Base-by-base conservation (phyloP, 1,284 basidiomycete species). In the Erythrobasidium hasegawianum region DNA sequence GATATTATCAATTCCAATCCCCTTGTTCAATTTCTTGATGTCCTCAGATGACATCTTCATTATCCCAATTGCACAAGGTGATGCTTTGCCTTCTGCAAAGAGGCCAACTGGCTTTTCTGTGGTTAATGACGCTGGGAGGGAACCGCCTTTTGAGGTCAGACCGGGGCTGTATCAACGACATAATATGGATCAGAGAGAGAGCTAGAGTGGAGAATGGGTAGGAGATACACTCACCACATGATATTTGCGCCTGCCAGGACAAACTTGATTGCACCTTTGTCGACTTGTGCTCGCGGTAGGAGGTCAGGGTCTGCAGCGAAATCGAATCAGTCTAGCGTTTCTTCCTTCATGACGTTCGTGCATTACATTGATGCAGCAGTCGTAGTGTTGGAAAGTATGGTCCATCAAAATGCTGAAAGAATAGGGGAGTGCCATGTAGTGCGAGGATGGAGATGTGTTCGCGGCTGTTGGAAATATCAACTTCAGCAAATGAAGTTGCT, bases 391-490 rank as follows among this genome's bases (percentile, higher is more conserved):
- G 95, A 75, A 87, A 87, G 75, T 90, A 86, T 0, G 91, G 91
- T 0, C 91, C 93, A 78, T 98, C 95, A 76, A 90, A 94, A 78
- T 97, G 93, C 78, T 99, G 94, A 82, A 97, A 95, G 80, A 97
- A 90, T 67, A 98, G 78, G 3, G 95, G 93, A 75, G 89, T 87
- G 53, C 86, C 83, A 71, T 92, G 84, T 41, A 95, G 81, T 1
- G 92, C 88, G 78, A 90, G 92, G 76, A 99, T 89, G 60, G 90
- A 91, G 72, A 97, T 53, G 77, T 96, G 90, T 71, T 97, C 95
- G 85, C 89, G 89, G 80, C 94, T 97, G 77, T n/a, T n/a, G n/a
- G n/a, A n/a, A n/a, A n/a, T n/a, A n/a, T n/a, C n/a, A n/a, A n/a
- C 43, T 18, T 18, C 22, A 20, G n/a, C 8, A n/a, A 11, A 39